Evolutionary conservation across 495 filamentous ascomycete species (phyloP).

Genomic region (Astrocystis sublimbata): DNA sequence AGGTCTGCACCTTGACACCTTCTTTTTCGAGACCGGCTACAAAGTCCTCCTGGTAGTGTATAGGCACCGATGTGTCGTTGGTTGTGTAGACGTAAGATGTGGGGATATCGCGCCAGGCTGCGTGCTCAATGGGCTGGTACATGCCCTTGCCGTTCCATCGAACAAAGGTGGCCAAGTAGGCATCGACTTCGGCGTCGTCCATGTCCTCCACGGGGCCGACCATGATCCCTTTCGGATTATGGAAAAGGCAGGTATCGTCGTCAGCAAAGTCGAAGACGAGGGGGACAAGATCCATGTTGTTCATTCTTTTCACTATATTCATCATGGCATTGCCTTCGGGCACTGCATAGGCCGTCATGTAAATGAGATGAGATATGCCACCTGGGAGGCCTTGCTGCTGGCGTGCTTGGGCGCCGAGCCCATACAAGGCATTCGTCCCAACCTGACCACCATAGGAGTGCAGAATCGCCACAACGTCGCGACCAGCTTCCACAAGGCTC

Average conservation of each 20-base stretch:
- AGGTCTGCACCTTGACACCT: conserved; percentile 27
- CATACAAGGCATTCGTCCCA: conserved; percentile 34
- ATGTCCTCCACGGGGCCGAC: conserved; percentile 15
- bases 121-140: conserved; percentile 21
- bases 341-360: conserved; percentile 33
- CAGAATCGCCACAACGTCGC: conserved; percentile 32
- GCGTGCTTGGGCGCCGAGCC: conserved; percentile 20
- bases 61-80: conserved; percentile 36
- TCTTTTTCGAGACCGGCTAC: conserved; percentile 31
- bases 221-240: conserved; percentile 22
- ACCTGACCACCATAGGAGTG: conserved; percentile 41
- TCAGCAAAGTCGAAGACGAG: conserved; percentile 35
- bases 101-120: conserved; percentile 43
- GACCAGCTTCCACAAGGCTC: conserved; percentile 28
- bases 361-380: conserved; percentile 35
- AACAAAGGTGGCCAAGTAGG: conserved; percentile 28
- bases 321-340: conserved; percentile 29
- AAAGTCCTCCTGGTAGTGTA: conserved; percentile 41
- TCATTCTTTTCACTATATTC: conserved; percentile 32
- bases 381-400: conserved; percentile 12
- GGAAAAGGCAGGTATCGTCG: conserved; percentile 26
- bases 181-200: conserved; percentile 5
- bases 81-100: conserved; percentile 38
- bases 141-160: conserved; percentile 36
- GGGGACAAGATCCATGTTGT: conserved; percentile 32